phyloP scores from a whole-genome alignment of 768 basidiomycete species.

The Sarcodon aspratus region DNA sequence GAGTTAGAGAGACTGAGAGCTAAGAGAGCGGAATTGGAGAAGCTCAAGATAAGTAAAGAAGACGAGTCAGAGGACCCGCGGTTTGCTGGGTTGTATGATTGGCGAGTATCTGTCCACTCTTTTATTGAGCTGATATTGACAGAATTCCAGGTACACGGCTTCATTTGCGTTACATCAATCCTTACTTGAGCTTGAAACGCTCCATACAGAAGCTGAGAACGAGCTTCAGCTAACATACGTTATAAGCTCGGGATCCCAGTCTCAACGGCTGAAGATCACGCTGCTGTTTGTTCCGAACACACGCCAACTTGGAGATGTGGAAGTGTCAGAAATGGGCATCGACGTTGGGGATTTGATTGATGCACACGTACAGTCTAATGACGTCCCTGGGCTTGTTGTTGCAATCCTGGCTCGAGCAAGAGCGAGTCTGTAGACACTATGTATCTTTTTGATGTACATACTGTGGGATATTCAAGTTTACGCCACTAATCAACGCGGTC shows the following conservation, averaged over 20 bases:
- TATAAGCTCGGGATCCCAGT: conserved; percentile 21
- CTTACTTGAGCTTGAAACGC: conserved; percentile 47
- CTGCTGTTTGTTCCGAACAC: conserved; percentile 67
- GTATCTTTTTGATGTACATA: background rate
- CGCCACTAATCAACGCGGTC: background rate
- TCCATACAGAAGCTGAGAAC: conserved; percentile 57
- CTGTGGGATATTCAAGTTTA: background rate
- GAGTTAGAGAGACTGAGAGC: conserved; percentile 49
- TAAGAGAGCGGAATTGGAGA: conserved; percentile 61
- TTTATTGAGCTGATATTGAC: background rate
- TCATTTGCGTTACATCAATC: conserved; percentile 55
- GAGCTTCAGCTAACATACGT: conserved; percentile 64
- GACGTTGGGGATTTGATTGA: conserved; percentile 52
- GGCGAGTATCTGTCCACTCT: conserved; percentile 24
- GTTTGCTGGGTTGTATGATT: conserved; percentile 55
- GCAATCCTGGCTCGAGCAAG: conserved; percentile 41
- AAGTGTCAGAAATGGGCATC: conserved; percentile 38
- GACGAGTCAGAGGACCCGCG: conserved; percentile 49
- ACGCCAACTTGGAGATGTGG: conserved; percentile 47
- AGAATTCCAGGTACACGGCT: conserved; percentile 49
- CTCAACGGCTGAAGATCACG: conserved; percentile 33
- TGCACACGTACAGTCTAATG: conserved; percentile 49
- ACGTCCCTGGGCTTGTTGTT: conserved; percentile 53
- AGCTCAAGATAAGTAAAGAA: conserved; percentile 44
- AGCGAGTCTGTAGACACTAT: background rate